These are phyloP conservation scores for Calonectria honghensis DNA, from an alignment of 2,329 filamentous ascomycete species.

Conservation along the genomic window DNA sequence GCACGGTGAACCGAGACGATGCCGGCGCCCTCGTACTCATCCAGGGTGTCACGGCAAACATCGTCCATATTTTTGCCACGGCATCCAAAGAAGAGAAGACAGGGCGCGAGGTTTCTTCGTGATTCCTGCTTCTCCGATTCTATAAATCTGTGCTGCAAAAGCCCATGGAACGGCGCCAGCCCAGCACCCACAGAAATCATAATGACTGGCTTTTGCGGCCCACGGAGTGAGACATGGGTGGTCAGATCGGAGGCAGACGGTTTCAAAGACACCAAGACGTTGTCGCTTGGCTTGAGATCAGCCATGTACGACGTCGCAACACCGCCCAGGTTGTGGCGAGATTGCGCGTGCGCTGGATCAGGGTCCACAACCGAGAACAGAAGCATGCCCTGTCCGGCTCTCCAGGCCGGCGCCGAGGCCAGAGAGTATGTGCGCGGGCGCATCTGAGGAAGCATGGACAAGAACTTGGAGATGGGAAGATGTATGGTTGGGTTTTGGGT, in stretches of 20 bases:
- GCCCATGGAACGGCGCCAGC: constrained; percentile 11
- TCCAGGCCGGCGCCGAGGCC: not conserved
- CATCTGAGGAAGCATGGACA: constrained; percentile 23
- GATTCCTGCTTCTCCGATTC: not conserved
- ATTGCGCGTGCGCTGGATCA: not conserved
- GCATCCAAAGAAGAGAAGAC: constrained; percentile 5
- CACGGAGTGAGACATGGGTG: not conserved
- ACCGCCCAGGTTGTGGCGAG: constrained; percentile 4
- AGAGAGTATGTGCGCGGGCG: constrained; percentile 10
- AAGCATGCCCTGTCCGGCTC: not conserved
- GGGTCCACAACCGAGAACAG: constrained; percentile 8
- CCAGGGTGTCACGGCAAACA: constrained; percentile 1
- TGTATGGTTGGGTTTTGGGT: not conserved
- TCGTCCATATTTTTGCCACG: not conserved
- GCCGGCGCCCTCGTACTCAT: not conserved
- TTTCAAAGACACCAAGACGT: not conserved
- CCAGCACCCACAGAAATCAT: constrained; percentile 16
- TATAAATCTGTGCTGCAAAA: constrained; percentile 1
- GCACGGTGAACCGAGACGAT: not conserved
- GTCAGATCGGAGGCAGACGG: not conserved
- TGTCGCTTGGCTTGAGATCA: not conserved
- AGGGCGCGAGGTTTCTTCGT: not conserved
- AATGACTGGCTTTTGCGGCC: not conserved
- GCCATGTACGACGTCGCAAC: constrained; percentile 6
- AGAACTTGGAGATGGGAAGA: not conserved